Percentiles rank a stretch among this genome's conserved stretches.
phyloP scores from a whole-genome alignment of 2,329 filamentous ascomycete species.

The Exophiala sideris region DNA sequence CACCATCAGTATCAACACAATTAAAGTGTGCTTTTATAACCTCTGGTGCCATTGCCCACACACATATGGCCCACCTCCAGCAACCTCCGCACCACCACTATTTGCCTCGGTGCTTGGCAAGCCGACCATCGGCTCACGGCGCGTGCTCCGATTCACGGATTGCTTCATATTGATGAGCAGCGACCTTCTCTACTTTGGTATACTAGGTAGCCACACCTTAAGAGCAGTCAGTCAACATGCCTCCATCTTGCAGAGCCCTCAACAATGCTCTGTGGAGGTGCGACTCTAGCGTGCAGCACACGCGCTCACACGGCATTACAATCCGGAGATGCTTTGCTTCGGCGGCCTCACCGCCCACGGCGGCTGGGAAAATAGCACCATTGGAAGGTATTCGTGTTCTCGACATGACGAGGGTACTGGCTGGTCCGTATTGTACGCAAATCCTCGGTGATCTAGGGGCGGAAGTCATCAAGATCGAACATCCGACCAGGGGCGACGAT shows the following conservation, averaged over 20 bases:
- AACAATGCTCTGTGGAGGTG: not conserved
- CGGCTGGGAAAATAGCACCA: constrained; percentile 47
- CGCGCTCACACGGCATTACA: not conserved
- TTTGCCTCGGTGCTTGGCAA: not conserved
- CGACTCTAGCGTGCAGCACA: not conserved
- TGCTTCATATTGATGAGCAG: not conserved
- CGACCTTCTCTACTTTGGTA: no score
- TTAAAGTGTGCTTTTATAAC: no score
- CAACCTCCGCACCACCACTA: no score
- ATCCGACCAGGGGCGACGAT: constrained; percentile 86
- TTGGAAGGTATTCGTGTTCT: constrained; percentile 82
- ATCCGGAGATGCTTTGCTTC: constrained; percentile 10
- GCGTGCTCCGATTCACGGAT: not conserved
- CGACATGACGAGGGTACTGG: constrained; percentile 94
- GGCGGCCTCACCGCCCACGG: not conserved
- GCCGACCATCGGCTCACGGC: not conserved
- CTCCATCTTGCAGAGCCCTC: constrained; percentile 9
- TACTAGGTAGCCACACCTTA: no score
- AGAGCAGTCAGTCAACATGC: no score
- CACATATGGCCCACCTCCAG: no score
- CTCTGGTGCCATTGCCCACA: no score
- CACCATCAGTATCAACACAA: no score
- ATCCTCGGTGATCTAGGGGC: constrained; percentile 94
- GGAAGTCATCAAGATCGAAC: constrained; percentile 96
- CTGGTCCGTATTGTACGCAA: constrained; percentile 95